phyloP scores from a whole-genome alignment of 108 stramenopile genomes.

The Bacterosira constricta region DNA sequence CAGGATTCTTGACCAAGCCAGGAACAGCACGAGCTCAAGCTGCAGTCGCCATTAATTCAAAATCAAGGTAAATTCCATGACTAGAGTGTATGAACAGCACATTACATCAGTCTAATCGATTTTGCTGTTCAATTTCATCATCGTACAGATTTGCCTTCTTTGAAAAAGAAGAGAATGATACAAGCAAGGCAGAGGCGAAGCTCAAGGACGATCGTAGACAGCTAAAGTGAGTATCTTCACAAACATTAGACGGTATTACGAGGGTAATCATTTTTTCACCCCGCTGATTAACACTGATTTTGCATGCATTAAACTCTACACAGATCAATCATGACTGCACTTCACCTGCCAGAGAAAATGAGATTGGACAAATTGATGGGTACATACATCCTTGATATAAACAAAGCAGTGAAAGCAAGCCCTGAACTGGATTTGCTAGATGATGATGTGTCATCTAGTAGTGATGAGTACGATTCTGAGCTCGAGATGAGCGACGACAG shows the following conservation, averaged over 20 bases:
- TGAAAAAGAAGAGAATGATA: constrained; percentile 28
- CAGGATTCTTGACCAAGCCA: constrained; percentile 36
- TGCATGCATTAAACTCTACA: background rate
- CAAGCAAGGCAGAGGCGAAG: constrained; percentile 11
- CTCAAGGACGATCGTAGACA: constrained; percentile 40
- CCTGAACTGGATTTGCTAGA: background rate
- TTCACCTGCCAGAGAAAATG: constrained; percentile 20
- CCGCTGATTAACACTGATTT: background rate
- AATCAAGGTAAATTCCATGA: constrained; percentile 23
- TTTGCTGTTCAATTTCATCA: background rate
- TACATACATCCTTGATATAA: constrained; percentile 18
- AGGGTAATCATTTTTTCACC: background rate
- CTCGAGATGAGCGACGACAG: background rate
- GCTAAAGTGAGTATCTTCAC: constrained; percentile 14
- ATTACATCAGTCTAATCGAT: background rate
- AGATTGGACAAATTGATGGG: constrained; percentile 22
- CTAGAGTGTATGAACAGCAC: background rate
- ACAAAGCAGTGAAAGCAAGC: constrained; percentile 11
- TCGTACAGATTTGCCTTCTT: constrained; percentile 27
- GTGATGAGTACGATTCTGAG: constrained; percentile 11
- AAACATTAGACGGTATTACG: too few species aligned
- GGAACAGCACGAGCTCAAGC: constrained; percentile 38
- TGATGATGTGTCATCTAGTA: constrained; percentile 9
- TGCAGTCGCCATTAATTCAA: constrained; percentile 36
- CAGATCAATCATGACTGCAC: constrained; percentile 19